Evolutionary conservation across 352 stramenopile species (phyloP), one percentile per base, ranked within the genome.

Genomic region (Globisporangium polare): DNA sequence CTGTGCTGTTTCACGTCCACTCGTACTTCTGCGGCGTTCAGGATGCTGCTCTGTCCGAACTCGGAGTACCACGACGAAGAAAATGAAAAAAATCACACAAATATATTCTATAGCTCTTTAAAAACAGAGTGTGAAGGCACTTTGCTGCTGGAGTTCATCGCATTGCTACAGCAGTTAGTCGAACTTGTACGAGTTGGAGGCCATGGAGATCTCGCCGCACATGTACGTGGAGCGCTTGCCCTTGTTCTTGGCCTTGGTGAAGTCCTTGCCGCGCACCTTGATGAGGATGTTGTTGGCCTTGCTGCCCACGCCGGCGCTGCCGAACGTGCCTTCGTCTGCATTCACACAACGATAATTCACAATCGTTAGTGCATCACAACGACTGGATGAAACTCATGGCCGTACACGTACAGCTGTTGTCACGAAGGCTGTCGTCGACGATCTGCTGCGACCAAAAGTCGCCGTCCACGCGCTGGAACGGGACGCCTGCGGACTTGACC

Each of bases 181-280:
- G 65, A 97, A 98, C 82, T 98, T 98, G 80, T 91, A 96, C 70
- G 88, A 97, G 72, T 98, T 97, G 59, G 89, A 97, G 5, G 70
- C 88, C 81, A 98, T 92, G 53, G 86, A 90, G 66, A 99, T 99
- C 46, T 80, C 69, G 43, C 96, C 96, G 51, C 95, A 97, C 74
- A 96, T 90, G 82, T 99, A 99, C 59, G 80, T 97, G 49, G 94
- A 93, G 57, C 97, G 86, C 87, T 99, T 99, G 76, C 98, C 96
- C 80, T 99, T 99, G 64, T 98, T 99, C 83, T 99, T 99, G 68
- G 99, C 98, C 63, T 99, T 96, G 51, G 96, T 97, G 72, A 99
- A 99, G 75, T 99, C 96, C 78, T 99, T 99, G 42, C 98, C 98
- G 62, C 96, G 88, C 51, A 99, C 97, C 63, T 98, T 96, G 56